phyloP scores from a whole-genome alignment of 495 filamentous ascomycete species.

The Neurospora pannonica region DNA sequence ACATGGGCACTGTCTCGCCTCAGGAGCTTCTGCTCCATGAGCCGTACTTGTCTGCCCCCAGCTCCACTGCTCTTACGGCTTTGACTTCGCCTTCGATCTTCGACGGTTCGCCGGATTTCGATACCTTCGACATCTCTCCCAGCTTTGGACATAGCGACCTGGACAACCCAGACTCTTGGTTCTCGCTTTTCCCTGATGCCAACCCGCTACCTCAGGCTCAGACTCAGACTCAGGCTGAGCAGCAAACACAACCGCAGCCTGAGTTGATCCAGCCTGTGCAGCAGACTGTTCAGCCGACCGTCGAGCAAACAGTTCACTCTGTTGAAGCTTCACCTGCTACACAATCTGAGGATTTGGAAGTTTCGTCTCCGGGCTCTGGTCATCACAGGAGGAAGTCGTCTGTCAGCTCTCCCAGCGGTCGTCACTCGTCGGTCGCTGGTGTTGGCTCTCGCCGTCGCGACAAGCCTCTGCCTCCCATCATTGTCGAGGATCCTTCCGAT shows the following conservation, averaged over 20 bases:
- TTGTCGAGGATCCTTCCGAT: slow-evolving; percentile 63
- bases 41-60: slow-evolving; percentile 60
- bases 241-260: not conserved
- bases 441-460: slow-evolving; percentile 60
- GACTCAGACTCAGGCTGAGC: not conserved
- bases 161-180: slow-evolving; percentile 44
- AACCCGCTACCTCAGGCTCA: slow-evolving; percentile 2
- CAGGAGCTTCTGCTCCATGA: slow-evolving; percentile 67
- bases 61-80: slow-evolving; percentile 74
- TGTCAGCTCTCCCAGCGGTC: slow-evolving; percentile 38
- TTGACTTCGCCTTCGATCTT: slow-evolving; percentile 73
- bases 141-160: slow-evolving; percentile 44
- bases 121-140: slow-evolving; percentile 71
- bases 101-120: slow-evolving; percentile 62
- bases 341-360: slow-evolving; percentile 31
- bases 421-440: slow-evolving; percentile 61
- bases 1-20: slow-evolving; percentile 71
- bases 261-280: not conserved
- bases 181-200: slow-evolving; percentile 58
- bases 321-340: slow-evolving; percentile 35
- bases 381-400: slow-evolving; percentile 34
- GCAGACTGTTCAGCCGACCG: not conserved
- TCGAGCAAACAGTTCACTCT: slow-evolving; percentile 9
- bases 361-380: slow-evolving; percentile 18
- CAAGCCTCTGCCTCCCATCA: slow-evolving; percentile 73